Evolutionary conservation across 1,139 yeast genomes (phyloP), one percentile per base, ranked within the genome.

Genomic region (Geotrichum europaeum): DNA sequence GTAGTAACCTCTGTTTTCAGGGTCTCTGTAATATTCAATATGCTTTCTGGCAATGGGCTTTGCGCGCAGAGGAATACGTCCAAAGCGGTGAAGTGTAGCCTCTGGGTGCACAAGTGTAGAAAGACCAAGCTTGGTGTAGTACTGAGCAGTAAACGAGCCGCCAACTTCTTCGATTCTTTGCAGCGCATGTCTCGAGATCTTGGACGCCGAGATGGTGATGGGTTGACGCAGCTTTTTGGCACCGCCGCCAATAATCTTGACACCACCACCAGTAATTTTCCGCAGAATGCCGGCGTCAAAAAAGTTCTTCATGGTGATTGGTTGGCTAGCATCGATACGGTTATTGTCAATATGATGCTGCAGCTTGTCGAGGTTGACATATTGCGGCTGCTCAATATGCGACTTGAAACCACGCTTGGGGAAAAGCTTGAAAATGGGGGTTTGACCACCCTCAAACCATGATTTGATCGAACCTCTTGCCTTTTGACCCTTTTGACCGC

Each of bases 361-460:
- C 49, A 94, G 78, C 69, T 87, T 81, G n/a, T 90, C 92, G 62
- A 81, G 78, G 62, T 86, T 76, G 62, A 78, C 65, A 50, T 70
- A 69, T 51, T 70, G 70, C 3, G 74, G 75, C 60, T 68, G 66
- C 24, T 70, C 69, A 52, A 74, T 60, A 64, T 66, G 68, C 25
- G 72, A 67, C 68, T 84, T 83, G 79, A 92, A 91, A 12, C 99
- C 99, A 63, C 87, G 80, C 73, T 94, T 92, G 59, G 98, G 98
- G 74, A 91, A 90, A 64, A 91, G 78, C 73, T 88, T 88, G 71
- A 85, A 88, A 69, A 86, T 86, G 28, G 98, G 98, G 0, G 99
- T 94, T 74, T 94, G 99, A 71, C 99, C 99, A 83, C 99, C 99
- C 79, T 94, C 99, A 73, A 92, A 89, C 94, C 96, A 90, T 65